Evolutionary conservation across 2,329 filamentous ascomycete species (phyloP).

Genomic region (Cercospora zeae-maydis): DNA sequence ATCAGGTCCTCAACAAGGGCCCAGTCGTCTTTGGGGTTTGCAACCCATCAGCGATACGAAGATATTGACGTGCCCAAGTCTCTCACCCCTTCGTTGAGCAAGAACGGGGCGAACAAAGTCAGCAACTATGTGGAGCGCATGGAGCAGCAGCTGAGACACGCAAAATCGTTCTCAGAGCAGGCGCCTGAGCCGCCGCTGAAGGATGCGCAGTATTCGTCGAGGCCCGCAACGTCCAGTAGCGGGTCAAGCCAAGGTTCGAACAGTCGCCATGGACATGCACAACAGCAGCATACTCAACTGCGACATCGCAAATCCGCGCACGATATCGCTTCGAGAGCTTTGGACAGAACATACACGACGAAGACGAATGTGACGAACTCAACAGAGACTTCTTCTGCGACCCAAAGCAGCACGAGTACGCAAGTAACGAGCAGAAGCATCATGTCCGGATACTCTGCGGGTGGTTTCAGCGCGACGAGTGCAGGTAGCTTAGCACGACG

Average conservation of each 20-base stretch:
- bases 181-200: slow-evolving; percentile 34
- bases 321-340: slow-evolving; percentile 64
- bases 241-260: slow-evolving; percentile 29
- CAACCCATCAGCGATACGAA: slow-evolving; percentile 35
- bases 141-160: slow-evolving; percentile 73
- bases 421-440: slow-evolving; percentile 78
- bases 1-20: slow-evolving; percentile 54
- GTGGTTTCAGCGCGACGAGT: slow-evolving; percentile 89
- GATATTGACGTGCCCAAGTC: slow-evolving; percentile 45
- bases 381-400: slow-evolving; percentile 50
- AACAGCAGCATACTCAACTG: slow-evolving; percentile 40
- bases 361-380: slow-evolving; percentile 81
- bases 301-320: slow-evolving; percentile 70
- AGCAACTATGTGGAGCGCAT: slow-evolving; percentile 88
- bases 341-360: slow-evolving; percentile 79
- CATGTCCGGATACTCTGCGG: slow-evolving; percentile 90
- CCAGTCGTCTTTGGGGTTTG: slow-evolving; percentile 71
- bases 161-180: slow-evolving; percentile 55
- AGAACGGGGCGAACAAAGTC: slow-evolving; percentile 63
- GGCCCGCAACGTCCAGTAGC: slow-evolving; percentile 31
- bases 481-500: slow-evolving; percentile 87
- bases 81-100: slow-evolving; percentile 47
- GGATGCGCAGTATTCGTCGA: slow-evolving; percentile 28
- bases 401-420: slow-evolving; percentile 68
- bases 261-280: slow-evolving; percentile 38